Percentiles rank a stretch among this genome's conserved stretches.
phyloP scores from a whole-genome alignment of 1,139 yeast genomes.

The Pichia sp. region DNA sequence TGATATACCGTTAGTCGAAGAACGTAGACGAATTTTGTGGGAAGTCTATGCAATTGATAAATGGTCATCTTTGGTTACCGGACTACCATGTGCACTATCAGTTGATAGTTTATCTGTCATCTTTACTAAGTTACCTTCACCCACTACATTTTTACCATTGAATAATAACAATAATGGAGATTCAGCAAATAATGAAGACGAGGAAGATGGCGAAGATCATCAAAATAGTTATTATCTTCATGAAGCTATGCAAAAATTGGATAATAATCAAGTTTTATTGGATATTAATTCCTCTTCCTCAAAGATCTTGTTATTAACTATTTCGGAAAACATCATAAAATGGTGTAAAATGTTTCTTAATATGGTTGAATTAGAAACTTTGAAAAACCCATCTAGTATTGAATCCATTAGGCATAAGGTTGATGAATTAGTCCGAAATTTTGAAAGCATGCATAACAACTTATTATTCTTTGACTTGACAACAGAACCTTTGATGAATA shows the following conservation, averaged over 20 bases:
- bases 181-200: not conserved
- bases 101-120: constrained; percentile 20
- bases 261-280: constrained; percentile 20
- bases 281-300: constrained; percentile 22
- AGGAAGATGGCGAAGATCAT: constrained; percentile 1
- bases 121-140: constrained; percentile 23
- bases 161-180: constrained; percentile 4
- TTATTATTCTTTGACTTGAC: constrained; percentile 20
- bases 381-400: constrained; percentile 14
- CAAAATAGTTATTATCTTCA: constrained; percentile 17
- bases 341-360: constrained; percentile 25
- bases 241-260: constrained; percentile 23
- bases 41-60: constrained; percentile 22
- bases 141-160: constrained; percentile 21
- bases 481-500: constrained; percentile 18
- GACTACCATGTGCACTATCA: constrained; percentile 23
- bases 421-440: constrained; percentile 19
- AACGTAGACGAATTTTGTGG: constrained; percentile 23
- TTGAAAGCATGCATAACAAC: constrained; percentile 21
- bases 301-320: constrained; percentile 19
- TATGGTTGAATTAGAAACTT: constrained; percentile 20
- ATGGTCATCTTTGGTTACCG: constrained; percentile 25
- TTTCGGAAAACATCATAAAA: constrained; percentile 23
- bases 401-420: constrained; percentile 16
- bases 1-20: constrained; percentile 21